phyloP scores from a whole-genome alignment of 176 grass and related monocot genomes.

The Poa annua region DNA sequence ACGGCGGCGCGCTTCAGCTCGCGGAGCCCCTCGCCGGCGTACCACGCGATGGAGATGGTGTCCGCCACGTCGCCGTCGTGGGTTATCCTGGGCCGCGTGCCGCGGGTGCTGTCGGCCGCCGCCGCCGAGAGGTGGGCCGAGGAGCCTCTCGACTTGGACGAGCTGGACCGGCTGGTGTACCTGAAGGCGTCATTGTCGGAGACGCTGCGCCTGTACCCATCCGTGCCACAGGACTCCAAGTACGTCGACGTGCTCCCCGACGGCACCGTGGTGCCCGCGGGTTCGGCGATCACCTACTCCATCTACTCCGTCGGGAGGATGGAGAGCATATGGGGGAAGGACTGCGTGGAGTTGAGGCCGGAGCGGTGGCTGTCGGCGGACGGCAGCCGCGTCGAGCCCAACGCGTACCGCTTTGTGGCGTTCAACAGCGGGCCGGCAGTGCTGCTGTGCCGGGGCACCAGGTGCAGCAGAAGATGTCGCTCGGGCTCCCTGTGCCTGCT shows the following conservation, averaged over 20 bases:
- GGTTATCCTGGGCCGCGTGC: no score
- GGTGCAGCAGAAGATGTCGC: constrained; percentile 98
- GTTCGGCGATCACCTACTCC: constrained; percentile 91
- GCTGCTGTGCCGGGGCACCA: constrained; percentile 83
- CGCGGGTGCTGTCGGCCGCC: no score
- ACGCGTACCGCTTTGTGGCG: constrained; percentile 84
- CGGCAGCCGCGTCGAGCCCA: constrained; percentile 66
- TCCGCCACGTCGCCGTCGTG: no score
- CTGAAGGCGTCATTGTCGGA: constrained; percentile 81
- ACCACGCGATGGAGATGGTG: constrained; percentile 38
- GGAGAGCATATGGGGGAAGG: constrained; percentile 91
- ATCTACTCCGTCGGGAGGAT: constrained; percentile 93
- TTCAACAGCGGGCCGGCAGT: constrained; percentile 95
- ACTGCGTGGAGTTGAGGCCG: constrained; percentile 82
- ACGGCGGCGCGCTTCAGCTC: constrained; percentile 76
- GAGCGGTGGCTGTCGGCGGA: constrained; percentile 84
- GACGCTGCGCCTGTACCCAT: constrained; percentile 86
- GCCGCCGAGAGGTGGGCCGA: constrained; percentile 51
- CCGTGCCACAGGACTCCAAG: constrained; percentile 91
- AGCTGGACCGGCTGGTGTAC: constrained; percentile 86
- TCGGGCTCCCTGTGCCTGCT: no score
- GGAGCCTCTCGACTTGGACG: constrained; percentile 79
- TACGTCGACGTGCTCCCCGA: constrained; percentile 92
- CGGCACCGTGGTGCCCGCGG: constrained; percentile 74
- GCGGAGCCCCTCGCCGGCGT: constrained; percentile 59